A percentile compares a stretch with the other conserved stretches of the same genome.
Conservation (phyloP, 768 basidiomycete species). For the Dentipellis sp. region DNA sequence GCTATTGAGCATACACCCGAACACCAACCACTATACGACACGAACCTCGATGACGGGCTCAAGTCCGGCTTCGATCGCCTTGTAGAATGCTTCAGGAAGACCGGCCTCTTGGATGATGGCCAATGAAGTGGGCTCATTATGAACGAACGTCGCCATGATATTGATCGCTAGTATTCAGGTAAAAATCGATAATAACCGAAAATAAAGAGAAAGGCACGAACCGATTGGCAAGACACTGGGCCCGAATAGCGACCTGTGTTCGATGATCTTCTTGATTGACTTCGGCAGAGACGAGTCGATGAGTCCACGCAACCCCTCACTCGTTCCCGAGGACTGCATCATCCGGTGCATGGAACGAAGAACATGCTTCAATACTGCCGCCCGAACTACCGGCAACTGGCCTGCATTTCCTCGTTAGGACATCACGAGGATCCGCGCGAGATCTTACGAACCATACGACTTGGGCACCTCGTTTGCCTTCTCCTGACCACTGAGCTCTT, state of each 20-base stretch:
- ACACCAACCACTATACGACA: neutral
- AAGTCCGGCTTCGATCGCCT: constrained; percentile 72
- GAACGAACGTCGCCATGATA: constrained; percentile 93
- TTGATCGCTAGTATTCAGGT: constrained; percentile 59
- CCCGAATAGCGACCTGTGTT: constrained; percentile 76
- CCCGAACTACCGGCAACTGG: constrained; percentile 63
- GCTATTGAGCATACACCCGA: neutral
- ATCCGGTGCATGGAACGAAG: constrained; percentile 91
- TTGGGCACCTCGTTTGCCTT: constrained; percentile 35
- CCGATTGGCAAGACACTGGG: constrained; percentile 79
- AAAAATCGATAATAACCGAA: neutral
- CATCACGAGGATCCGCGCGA: neutral
- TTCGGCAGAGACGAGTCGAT: constrained; percentile 84
- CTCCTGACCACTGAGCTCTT: constrained; percentile 42
- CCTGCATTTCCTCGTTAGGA: constrained; percentile 30
- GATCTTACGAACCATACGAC: constrained; percentile 37
- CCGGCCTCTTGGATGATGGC: constrained; percentile 87
- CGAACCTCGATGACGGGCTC: constrained; percentile 83
- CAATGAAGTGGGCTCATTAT: constrained; percentile 96
- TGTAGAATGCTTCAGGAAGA: constrained; percentile 84
- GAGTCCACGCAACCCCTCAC: constrained; percentile 89
- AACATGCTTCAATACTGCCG: constrained; percentile 81
- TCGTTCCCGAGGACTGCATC: constrained; percentile 93
- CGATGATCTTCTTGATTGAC: constrained; percentile 83
- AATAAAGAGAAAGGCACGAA: constrained; percentile 26